Percentiles rank a stretch among this genome's conserved stretches.
phyloP scores from a whole-genome alignment of 768 basidiomycete species.

The Leucogyrophana mollusca region DNA sequence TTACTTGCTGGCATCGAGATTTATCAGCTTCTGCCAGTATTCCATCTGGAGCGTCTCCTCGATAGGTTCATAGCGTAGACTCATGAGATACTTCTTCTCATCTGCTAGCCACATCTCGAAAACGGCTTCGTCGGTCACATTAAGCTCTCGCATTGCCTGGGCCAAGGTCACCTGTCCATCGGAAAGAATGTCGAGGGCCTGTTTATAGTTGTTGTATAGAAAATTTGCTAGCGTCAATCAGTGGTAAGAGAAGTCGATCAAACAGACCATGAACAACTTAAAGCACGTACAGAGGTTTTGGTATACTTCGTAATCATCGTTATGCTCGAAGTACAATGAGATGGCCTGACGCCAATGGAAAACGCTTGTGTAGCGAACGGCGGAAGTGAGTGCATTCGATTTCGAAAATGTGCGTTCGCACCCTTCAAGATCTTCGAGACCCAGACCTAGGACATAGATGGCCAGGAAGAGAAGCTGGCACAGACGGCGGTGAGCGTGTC shows the following conservation, averaged over 20 bases:
- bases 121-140: background rate
- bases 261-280: too few relatives aligned
- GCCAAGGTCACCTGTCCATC: background rate
- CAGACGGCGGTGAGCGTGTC: slow-evolving; percentile 26
- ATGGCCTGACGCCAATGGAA: slow-evolving; percentile 20
- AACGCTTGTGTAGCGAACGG: slow-evolving; percentile 8
- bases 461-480: slow-evolving; percentile 24
- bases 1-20: slow-evolving; percentile 5
- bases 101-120: slow-evolving; percentile 8
- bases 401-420: slow-evolving; percentile 18
- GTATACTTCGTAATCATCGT: slow-evolving; percentile 1
- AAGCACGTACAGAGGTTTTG: background rate
- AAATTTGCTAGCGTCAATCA: slow-evolving; percentile 7
- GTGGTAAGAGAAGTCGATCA: too few relatives aligned
- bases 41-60: slow-evolving; percentile 13
- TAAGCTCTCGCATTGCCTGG: slow-evolving; percentile 5
- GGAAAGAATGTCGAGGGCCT: slow-evolving; percentile 20
- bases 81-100: slow-evolving; percentile 7
- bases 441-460: slow-evolving; percentile 12
- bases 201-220: slow-evolving; percentile 21
- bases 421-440: slow-evolving; percentile 19
- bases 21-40: slow-evolving; percentile 11
- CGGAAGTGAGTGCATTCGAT: slow-evolving; percentile 12
- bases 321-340: background rate
- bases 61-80: slow-evolving; percentile 1